Evolutionary conservation across 2,329 filamentous ascomycete genomes (phyloP), one percentile per base, ranked within the genome.

Genomic region (Nemania sp.): DNA sequence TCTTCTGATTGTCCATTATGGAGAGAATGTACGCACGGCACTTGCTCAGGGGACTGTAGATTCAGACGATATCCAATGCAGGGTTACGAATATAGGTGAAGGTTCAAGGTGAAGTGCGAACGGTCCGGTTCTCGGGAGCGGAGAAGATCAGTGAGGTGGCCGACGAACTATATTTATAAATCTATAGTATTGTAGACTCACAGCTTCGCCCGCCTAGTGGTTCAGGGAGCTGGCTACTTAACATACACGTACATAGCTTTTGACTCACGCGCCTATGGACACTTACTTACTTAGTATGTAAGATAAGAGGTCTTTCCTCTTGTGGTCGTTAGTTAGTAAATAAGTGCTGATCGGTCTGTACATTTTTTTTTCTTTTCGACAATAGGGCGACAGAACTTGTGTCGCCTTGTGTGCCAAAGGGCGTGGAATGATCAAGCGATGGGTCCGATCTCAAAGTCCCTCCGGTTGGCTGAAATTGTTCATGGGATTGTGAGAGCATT

Each of bases 1-100:
- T 37, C 17, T 17, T 54, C 49, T 18, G 5, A 35, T 49, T 18
- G 12, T 18, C 35, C 59, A 62, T 64, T 15, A 20, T 54, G 4
- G n/a, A 32, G 18, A 2, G 3, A 29, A 29, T 29, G 7, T 29
- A 29, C 25, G 25, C n/a, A 29, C 25, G 25, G n/a, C n/a, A n/a
- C n/a, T 7, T 29, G 25, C 25, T 29, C 25, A 29, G 25, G 3
- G 7, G 25, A 7, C 4, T 29, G 25, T 29, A 29, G 25, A 29
- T 29, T 3, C 25, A 29, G 25, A 29, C 25, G 7, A 29, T 29
- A 29, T 29, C 25, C 25, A 29, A 52, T n/a, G 12, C 35, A 29
- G 40, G 35, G 45, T 20, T 25, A 15, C 25, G 48, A 42, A 32
- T 45, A 45, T 45, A 15, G 17, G 21, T 9, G n/a, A 17, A 20